A percentile compares a stretch with the other conserved stretches of the same genome.
phyloP scores from a whole-genome alignment of 805 yeast genomes.

The Cyberlindnera xishuangbannaensis region DNA sequence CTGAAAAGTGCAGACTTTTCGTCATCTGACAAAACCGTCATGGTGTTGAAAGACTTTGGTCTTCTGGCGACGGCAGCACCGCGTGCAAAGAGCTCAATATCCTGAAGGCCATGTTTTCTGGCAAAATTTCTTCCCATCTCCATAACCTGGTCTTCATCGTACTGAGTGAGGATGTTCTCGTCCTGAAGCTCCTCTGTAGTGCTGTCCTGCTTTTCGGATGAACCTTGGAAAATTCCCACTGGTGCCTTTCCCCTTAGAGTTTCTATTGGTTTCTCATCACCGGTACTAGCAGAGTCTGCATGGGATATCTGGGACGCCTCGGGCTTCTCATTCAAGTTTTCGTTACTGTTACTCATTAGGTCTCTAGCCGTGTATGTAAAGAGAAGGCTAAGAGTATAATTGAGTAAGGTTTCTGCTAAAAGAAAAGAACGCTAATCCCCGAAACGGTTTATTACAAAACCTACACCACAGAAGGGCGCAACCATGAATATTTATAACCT shows the following conservation, averaged over 20 bases:
- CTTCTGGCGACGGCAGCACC: conserved; percentile 66
- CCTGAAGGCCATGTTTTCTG: conserved; percentile 38
- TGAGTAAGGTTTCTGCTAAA: no score
- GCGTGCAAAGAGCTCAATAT: conserved; percentile 49
- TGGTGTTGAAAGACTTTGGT: conserved; percentile 52
- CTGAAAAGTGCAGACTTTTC: conserved; percentile 46
- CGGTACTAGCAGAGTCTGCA: conserved; percentile 1
- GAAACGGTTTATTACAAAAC: no score
- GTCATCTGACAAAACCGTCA: conserved; percentile 48
- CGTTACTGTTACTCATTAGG: no score
- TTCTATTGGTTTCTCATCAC: conserved; percentile 2
- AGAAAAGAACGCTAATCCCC: no score
- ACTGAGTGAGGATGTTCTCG: conserved; percentile 48
- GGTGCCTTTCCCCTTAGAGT: conserved; percentile 4
- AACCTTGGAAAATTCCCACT: conserved; percentile 6
- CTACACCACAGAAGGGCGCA: no score
- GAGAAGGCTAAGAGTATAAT: no score
- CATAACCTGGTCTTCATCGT: conserved; percentile 57
- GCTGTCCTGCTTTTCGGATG: conserved; percentile 2
- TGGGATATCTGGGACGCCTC: conserved; percentile 2
- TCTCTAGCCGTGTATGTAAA: no score
- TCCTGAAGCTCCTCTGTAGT: conserved; percentile 12
- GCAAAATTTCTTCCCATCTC: conserved; percentile 69
- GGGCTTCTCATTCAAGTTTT: conserved; percentile 3
- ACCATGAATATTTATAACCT: no score